phyloP scores from a whole-genome alignment of 202 grass and related monocot species.

The Musa balbisiana region DNA sequence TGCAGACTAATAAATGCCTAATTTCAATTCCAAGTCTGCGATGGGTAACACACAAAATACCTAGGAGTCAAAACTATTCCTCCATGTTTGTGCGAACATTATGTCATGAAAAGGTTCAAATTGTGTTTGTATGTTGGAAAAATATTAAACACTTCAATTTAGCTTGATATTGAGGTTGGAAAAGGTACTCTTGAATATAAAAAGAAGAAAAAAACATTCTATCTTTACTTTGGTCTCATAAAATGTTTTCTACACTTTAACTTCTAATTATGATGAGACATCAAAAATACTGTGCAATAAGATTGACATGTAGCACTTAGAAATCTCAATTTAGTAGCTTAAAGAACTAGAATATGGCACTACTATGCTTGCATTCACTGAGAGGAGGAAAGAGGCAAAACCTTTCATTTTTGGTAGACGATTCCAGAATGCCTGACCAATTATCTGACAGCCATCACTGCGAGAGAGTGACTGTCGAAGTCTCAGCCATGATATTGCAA shows the following conservation, averaged over 20 bases:
- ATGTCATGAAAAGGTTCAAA: no score
- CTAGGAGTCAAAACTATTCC: no score
- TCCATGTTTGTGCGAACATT: no score
- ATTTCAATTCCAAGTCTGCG: no score
- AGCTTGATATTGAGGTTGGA: no score
- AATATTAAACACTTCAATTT: no score
- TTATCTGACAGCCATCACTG: constrained; percentile 61
- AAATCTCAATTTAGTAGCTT: neutral
- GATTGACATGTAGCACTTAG: neutral
- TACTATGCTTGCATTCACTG: neutral
- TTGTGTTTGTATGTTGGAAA: no score
- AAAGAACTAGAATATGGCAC: neutral
- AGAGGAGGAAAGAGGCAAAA: constrained; percentile 32
- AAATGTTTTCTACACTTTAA: neutral
- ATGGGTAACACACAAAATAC: no score
- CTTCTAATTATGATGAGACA: neutral
- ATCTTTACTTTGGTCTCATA: no score
- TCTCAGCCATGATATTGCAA: constrained; percentile 12
- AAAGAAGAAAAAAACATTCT: no score
- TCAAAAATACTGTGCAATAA: neutral
- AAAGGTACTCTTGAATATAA: no score
- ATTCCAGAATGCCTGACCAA: constrained; percentile 62
- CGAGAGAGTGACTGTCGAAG: constrained; percentile 52
- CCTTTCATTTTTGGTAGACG: constrained; percentile 70
- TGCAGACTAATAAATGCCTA: no score